Evolutionary conservation across 345 rosid genomes (phyloP), one percentile per base, ranked within the genome.

Genomic region (Arabidopsis suecica): DNA sequence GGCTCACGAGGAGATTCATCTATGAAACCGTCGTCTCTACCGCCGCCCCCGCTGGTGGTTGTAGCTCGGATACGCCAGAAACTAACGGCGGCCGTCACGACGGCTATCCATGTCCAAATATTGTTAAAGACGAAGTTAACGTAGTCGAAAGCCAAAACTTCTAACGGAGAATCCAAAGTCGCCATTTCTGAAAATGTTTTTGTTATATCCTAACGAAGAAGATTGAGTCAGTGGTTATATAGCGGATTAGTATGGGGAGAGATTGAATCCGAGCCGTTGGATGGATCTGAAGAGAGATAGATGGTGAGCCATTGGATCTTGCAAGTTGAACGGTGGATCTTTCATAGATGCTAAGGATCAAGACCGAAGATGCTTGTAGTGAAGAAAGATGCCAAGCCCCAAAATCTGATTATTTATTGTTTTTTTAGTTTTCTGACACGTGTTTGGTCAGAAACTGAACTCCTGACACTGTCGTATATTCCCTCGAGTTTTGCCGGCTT

Each of bases 11-110:
- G 60, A 11, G 25, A 25, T 51, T 12, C 55, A 7, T 47, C 65
- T 25, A 13, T 56, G n/a, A 53, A 40, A 4, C 49, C 32, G 3
- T 9, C 10, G 61, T 33, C 34, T 53, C 38, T 68, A 1, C 23
- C 16, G 5, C 57, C 44, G 41, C 9, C 57, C 8, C 33, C 10
- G 12, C 1, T 34, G 13, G 13, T 40, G 7, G 68, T 13, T 57
- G 40, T 54, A 61, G 66, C 69, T 22, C 75, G 44, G 40, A 82
- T 61, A 47, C 69, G 36, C 85, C 83, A 82, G 69, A 75, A 79
- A 63, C 85, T 72, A 48, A 82, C 61, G 42, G 81, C 81, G 60
- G 81, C 85, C 40, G 78, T 82, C 20, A 82, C 57, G 22, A 79
- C 68, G 22, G 79, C 85, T 9, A 78, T 67, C 80, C 80, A 72